Evolutionary conservation across 2,329 filamentous ascomycete genomes (phyloP), one percentile per base, ranked within the genome.

Genomic region (Cladophialophora chaetospira): DNA sequence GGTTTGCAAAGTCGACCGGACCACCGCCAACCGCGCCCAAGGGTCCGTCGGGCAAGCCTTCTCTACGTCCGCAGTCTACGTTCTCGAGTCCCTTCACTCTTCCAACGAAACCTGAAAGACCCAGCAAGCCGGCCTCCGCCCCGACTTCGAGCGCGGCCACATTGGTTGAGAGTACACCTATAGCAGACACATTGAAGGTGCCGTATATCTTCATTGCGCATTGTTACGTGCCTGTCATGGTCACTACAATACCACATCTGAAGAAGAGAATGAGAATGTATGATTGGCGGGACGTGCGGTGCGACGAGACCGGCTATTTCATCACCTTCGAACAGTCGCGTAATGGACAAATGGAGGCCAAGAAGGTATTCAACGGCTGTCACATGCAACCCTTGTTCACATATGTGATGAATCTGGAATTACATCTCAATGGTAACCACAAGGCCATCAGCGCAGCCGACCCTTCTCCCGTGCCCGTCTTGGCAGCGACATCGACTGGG

Each of bases 181-280:
- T 96, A 40, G 76, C 88, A 19, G 76, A 82, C 29, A 85, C 86
- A 62, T 83, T 97, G 49, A 85, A 87, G 68, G 83, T 85, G 49
- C 94, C 94, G 0, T 97, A 96, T 70, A 86, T 97, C 33, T 97
- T 96, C 69, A 88, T 99, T 55, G 82, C 90, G n/a, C 84, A 89
- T 64, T 83, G 86, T 58, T 91, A 88, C 65, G 93, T 99, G 1
- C 94, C 94, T 1, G 88, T 96, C 10, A 84, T 97, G 68, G 81
- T 82, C 28, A 88, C 90, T 21, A 97, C 93, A 1, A 84, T 97
- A 54, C 85, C 88, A 3, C 94, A 99, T 75, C 82, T 99, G 76
- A 90, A 91, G 75, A 95, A 93, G 72, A 84, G 93, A 48, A 78
- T 97, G 52, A 94, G 93, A 72, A 85, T 86, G 48, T 96, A 89